Base-by-base conservation (phyloP, 306 rosid genomes). In the Lablab purpureus region DNA sequence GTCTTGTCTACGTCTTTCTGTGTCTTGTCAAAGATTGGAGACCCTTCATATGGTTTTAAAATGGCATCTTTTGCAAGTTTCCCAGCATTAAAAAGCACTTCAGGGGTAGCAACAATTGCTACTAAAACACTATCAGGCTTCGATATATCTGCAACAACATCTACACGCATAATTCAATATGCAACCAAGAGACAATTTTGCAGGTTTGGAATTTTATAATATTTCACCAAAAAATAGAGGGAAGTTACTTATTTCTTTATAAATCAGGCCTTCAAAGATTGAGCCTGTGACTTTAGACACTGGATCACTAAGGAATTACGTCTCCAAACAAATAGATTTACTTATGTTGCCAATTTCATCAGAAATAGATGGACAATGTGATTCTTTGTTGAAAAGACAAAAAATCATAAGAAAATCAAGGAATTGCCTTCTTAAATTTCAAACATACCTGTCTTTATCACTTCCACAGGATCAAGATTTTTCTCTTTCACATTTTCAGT, bases 371-470 rank as follows among this genome's bases (percentile, higher is more conserved):
- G 8, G 12, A 40, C 12, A 10, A 40, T 1, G 10, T 8, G 45
- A 40, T 8, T 10, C 12, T 40, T 8, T 1, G 12, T 40, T 40
- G 45, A 40, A 40, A 40, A 10, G 12, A 40, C 11, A 40, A 40
- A 40, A 28, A 9, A 9, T 40, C 45, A 62, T 7, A 64, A 64
- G 17, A n/a, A 64, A 34, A 36, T 17, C 14, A 66, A 66, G 32
- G 19, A 37, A 65, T 10, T 65, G 8, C 21, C 52, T 43, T 43
- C 54, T 43, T 23, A 67, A 67, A 43, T 19, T 22, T 67, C 55
- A 67, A 43, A 3, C 36, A 40, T 40, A 74, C 87, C 87, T 14
- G 55, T 74, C 34, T 74, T 73, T n/a, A 34, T 59, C 69, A 23
- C 63, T 46, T 74, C 81, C 7, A 27, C 60, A 40, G 55, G 40